phyloP scores from a whole-genome alignment of 1,284 basidiomycete species.

The Marasmius oreades region DNA sequence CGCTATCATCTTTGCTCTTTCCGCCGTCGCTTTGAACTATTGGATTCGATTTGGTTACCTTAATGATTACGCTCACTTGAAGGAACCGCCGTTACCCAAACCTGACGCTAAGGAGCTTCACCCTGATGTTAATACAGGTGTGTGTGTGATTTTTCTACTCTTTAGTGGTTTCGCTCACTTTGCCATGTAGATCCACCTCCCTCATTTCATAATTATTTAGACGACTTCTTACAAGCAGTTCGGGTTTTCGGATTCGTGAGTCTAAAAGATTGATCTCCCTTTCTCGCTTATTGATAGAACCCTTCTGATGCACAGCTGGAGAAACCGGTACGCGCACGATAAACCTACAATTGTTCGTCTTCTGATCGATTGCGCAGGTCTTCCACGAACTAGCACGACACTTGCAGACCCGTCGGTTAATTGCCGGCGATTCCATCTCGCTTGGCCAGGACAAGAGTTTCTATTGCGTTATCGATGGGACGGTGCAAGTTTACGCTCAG shows the following conservation, averaged over 20 bases:
- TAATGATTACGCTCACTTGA: conserved; percentile 75
- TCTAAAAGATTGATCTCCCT: conserved; percentile 9
- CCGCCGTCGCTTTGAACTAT: conserved; percentile 71
- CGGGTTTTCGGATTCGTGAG: conserved; percentile 87
- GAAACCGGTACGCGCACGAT: conserved; percentile 68
- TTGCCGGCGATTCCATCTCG: conserved; percentile 89
- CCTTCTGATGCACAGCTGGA: conserved; percentile 49
- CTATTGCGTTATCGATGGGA: conserved; percentile 94
- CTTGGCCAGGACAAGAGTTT: conserved; percentile 91
- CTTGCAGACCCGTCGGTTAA: conserved; percentile 85
- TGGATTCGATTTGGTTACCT: conserved; percentile 83
- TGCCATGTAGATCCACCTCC: conserved; percentile 54
- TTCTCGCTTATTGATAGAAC: not conserved
- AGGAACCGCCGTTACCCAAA: conserved; percentile 80
- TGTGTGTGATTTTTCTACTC: conserved; percentile 12
- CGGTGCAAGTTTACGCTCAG: conserved; percentile 80
- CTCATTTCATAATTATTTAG: conserved; percentile 90
- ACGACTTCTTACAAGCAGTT: conserved; percentile 92
- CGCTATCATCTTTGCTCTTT: conserved; percentile 68
- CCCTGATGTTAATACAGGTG: conserved; percentile 79
- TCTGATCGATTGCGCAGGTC: conserved; percentile 44
- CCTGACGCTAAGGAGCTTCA: conserved; percentile 78
- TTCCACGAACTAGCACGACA: conserved; percentile 95
- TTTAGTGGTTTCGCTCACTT: not conserved
- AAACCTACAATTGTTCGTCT: not conserved